A percentile compares a stretch with the other conserved stretches of the same genome.
phyloP scores from a whole-genome alignment of 1,139 yeast species.

The Nakaseomyces sp. region DNA sequence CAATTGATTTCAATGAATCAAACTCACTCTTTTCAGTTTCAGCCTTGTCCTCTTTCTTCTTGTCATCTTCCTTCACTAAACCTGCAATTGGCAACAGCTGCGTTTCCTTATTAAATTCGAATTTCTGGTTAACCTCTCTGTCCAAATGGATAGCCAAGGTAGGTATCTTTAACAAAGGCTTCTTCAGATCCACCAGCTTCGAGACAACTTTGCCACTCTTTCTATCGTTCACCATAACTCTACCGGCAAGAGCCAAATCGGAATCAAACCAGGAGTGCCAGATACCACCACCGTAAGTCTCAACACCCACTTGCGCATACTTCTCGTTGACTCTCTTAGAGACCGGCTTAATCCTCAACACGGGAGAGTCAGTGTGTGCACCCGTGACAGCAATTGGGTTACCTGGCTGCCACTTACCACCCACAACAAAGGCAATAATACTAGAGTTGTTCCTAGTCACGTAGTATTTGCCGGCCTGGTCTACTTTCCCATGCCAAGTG shows the following conservation, averaged over 20 bases:
- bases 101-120: conserved; percentile 84
- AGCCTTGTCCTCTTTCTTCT: conserved; percentile 32
- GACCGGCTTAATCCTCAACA: conserved; percentile 81
- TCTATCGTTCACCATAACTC: conserved; percentile 59
- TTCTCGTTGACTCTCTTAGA: conserved; percentile 68
- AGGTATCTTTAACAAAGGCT: conserved; percentile 84
- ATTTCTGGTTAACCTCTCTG: conserved; percentile 64
- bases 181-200: conserved; percentile 65
- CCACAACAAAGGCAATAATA: conserved; percentile 77
- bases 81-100: conserved; percentile 86
- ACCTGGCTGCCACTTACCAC: conserved; percentile 66
- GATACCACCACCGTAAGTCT: conserved; percentile 90
- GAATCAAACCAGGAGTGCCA: conserved; percentile 89
- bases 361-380: conserved; percentile 95
- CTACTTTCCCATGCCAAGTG: conserved; percentile 57
- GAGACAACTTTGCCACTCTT: conserved; percentile 48
- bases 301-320: conserved; percentile 85
- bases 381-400: conserved; percentile 84
- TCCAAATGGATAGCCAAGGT: conserved; percentile 90
- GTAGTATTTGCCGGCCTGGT: conserved; percentile 57
- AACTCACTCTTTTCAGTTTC: conserved; percentile 35
- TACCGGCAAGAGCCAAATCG: conserved; percentile 84
- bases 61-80: conserved; percentile 40
- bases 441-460: conserved; percentile 86
- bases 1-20: conserved; percentile 54